Evolutionary conservation across 148 eudicot genomes (phyloP), one percentile per base, ranked within the genome.

Genomic region (Diospyros kaki): DNA sequence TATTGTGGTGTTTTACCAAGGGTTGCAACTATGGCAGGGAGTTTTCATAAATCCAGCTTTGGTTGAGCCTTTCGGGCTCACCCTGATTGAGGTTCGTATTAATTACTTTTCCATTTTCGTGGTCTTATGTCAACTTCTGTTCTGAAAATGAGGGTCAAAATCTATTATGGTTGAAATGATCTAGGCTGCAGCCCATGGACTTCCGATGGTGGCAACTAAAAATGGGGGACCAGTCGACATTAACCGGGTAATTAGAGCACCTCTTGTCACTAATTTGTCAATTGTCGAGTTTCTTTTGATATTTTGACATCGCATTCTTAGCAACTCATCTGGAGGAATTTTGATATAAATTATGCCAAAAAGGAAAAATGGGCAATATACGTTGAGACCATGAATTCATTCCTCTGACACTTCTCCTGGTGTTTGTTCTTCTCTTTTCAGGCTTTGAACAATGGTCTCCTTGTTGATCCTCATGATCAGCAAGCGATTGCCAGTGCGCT

Each of bases 101-200:
- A 44, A 52, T 53, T 43, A 28, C 43, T 50, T 50, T 51, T 41
- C 40, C 63, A 46, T 52, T 56, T 51, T 71, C 1, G 12, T 50
- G 38, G 39, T 52, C 6, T 71, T 44, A 10, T 46, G 41, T 66
- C 48, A 2, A 64, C n/a, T 13, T 45, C 28, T 13, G 11, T 48
- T 11, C 2, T 45, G 28, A 6, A n/a, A 51, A 52, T 9, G 66
- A 14, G 58, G 11, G 45, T 46, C n/a, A 39, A 58, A 38, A 72
- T 45, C 50, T 59, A 3, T 64, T 2, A 4, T 59, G 13, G 64
- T 50, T 73, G 40, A 9, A 46, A 56, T 9, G 3, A 50, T 82
- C 74, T 70, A 90, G 92, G 95, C 95, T 70, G 92, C 95, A 59
- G 95, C 95, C 52, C 95, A 90, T 84, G 95, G 95, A 76, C 90